Conservation (phyloP, 179 eudicot genomes). For the Silene coronaria region DNA sequence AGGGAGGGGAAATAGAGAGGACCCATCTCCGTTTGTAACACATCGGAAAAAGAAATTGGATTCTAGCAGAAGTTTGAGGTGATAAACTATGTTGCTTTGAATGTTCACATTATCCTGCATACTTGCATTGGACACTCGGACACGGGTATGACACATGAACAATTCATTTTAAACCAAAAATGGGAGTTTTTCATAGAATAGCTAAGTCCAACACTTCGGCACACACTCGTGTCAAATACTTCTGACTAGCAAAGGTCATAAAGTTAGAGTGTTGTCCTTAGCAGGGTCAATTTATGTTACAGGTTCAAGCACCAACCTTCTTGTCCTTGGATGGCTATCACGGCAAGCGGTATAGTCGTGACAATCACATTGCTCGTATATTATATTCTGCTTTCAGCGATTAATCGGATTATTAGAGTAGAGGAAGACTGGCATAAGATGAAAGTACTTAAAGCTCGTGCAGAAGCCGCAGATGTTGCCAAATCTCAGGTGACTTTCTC, state of each 20-base stretch:
- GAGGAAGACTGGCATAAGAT: slow-evolving; percentile 53
- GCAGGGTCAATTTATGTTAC: slow-evolving; percentile 2
- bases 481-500: slow-evolving; percentile 65
- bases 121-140: too few relatives aligned
- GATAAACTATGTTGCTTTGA: too few relatives aligned
- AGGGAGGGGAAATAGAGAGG: too few relatives aligned
- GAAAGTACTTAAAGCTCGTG: slow-evolving; percentile 71
- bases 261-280: neutral
- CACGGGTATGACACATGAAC: too few relatives aligned
- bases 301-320: slow-evolving; percentile 74
- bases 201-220: neutral
- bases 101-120: too few relatives aligned
- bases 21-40: too few relatives aligned
- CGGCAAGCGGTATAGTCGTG: slow-evolving; percentile 43
- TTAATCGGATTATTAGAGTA: slow-evolving; percentile 52
- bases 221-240: neutral
- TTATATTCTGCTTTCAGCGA: slow-evolving; percentile 58
- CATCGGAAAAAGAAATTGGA: too few relatives aligned
- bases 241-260: neutral
- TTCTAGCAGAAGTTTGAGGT: too few relatives aligned
- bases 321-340: slow-evolving; percentile 69
- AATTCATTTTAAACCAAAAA: too few relatives aligned
- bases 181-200: neutral
- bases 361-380: slow-evolving; percentile 58
- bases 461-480: slow-evolving; percentile 95